Evolutionary conservation across 768 basidiomycete genomes (phyloP), one percentile per base, ranked within the genome.

Genomic region (Phylloporus scabripes): DNA sequence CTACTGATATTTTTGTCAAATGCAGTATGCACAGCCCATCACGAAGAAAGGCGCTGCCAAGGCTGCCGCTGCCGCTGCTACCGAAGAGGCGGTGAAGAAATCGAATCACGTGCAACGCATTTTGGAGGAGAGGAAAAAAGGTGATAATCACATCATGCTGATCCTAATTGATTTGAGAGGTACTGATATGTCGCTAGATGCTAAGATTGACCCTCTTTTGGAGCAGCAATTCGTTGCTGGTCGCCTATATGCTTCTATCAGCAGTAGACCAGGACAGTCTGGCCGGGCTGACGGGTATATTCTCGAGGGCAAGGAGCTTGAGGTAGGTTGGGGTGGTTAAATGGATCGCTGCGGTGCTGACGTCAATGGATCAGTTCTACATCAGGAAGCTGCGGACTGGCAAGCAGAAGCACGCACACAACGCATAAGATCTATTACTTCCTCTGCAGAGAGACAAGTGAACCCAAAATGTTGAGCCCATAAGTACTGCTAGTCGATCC

Each of bases 281-380:
- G 96, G 96, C 24, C 92, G 96, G 58, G 84, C 87, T 49, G 96
- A 99, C 70, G 96, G 96, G 45, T 97, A 98, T 74, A 76, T 99
- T 55, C 82, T 99, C 46, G 96, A 99, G 78, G 96, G 96, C 65
- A 93, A 91, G 75, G 96, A 99, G 71, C 84, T 98, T 48, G 94
- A 98, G 81, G 92, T 95, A 56, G 44, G 79, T 52, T 15, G 2
- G 7, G 12, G 26, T 1, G 29, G 10, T 29, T 21, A 10, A 11
- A 20, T 28, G 18, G 4, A 14, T 26, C 36, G 26, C 33, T 50
- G 46, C 50, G 43, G 41, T 45, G 42, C 59, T 66, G 53, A 63
- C 57, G 64, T 60, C 56, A 41, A 38, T 40, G 54, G 31, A 56
- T 10, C 58, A 94, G 90, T 96, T 97, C 76, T 96, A 95, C 78